Percentiles rank a stretch among this genome's conserved stretches.
phyloP scores from a whole-genome alignment of 106 monocot genomes.

The Allium cepa region DNA sequence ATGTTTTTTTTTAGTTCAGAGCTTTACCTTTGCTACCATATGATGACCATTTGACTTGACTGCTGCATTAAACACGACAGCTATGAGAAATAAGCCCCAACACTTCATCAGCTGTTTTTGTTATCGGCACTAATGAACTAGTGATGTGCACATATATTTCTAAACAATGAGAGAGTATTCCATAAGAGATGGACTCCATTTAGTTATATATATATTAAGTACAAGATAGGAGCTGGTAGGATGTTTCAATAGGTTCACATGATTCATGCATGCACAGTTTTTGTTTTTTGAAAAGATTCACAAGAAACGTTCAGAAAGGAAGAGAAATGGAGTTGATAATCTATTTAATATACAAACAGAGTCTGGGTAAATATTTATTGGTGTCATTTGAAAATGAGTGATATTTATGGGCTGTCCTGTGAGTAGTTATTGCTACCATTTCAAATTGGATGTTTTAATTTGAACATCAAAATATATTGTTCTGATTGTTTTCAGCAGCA shows the following conservation, averaged over 20 bases:
- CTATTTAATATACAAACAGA: no score
- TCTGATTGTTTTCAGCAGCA: no score
- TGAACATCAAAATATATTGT: no score
- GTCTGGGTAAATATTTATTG: no score
- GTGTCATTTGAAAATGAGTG: no score
- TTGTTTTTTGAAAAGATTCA: conserved; percentile 13
- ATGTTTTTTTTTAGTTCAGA: background rate
- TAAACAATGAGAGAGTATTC: background rate
- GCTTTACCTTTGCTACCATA: background rate
- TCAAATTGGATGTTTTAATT: no score
- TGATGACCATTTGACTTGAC: background rate
- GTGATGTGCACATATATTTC: background rate
- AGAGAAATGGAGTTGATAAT: background rate
- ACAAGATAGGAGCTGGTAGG: background rate
- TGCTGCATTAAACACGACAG: background rate
- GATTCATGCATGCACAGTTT: conserved; percentile 23
- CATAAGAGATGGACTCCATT: background rate
- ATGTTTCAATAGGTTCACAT: conserved; percentile 41
- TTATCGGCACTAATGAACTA: background rate
- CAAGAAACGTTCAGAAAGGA: conserved; percentile 9
- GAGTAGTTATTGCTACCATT: no score
- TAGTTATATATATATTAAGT: background rate
- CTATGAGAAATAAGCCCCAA: background rate
- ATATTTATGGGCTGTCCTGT: no score
- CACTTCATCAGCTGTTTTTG: conserved; percentile 13